Evolutionary conservation across 2,329 filamentous ascomycete species (phyloP).

Genomic region (Venturia oleaginea): DNA sequence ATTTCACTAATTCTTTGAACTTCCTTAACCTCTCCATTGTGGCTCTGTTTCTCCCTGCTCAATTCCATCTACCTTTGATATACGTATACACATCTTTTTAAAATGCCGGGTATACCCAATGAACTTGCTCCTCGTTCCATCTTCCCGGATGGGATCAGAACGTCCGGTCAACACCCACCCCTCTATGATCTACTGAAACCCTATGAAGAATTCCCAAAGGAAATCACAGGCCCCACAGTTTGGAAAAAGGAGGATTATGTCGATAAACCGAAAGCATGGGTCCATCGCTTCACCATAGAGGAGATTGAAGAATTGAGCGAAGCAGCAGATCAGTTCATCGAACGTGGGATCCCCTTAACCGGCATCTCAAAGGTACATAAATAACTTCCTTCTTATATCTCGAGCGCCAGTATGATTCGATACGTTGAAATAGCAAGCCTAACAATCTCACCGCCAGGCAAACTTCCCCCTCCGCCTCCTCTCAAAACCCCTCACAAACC

Average conservation of each 20-base stretch:
- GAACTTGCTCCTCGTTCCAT: constrained; percentile 5
- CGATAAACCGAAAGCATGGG: constrained; percentile 59
- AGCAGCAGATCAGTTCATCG: constrained; percentile 61
- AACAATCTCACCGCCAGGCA: constrained; percentile 31
- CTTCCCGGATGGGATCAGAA: constrained; percentile 23
- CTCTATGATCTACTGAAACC: constrained; percentile 55
- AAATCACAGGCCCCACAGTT: constrained; percentile 62
- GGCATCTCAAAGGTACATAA: constrained; percentile 52
- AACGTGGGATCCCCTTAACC: constrained; percentile 55
- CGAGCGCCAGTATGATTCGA: no score
- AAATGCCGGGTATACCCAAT: constrained; percentile 10
- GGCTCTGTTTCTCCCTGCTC: background rate
- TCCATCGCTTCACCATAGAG: constrained; percentile 56
- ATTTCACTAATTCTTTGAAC: no score
- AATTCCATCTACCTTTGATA: background rate
- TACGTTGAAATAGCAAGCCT: background rate
- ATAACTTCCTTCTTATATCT: constrained; percentile 8
- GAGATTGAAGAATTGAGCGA: constrained; percentile 60
- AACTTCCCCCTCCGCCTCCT: constrained; percentile 54
- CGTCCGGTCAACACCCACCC: constrained; percentile 64
- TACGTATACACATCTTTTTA: no score
- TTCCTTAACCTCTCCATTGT: no score
- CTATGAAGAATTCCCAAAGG: constrained; percentile 60
- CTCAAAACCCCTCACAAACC: constrained; percentile 41
- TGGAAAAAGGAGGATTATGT: constrained; percentile 58